Evolutionary conservation across 2,329 filamentous ascomycete genomes (phyloP).

Genomic region (Beauveria rudraprayagi): DNA sequence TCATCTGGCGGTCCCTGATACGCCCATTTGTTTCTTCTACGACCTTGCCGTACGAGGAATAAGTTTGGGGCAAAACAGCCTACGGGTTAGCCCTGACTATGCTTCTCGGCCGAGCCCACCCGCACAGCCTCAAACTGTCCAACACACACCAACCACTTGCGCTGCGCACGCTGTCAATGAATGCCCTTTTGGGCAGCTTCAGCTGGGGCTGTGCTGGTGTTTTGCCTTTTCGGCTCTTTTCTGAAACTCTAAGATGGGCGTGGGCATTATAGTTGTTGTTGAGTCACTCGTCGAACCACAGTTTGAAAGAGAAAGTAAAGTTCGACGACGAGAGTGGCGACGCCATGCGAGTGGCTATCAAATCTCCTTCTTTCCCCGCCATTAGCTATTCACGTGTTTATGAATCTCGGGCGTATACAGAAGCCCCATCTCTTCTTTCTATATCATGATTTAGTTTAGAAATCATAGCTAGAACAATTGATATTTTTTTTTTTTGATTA

Average conservation of each 20-base stretch:
- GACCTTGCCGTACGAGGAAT: neutral
- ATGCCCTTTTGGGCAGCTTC: neutral
- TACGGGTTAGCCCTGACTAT: neutral
- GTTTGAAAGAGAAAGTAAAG: neutral
- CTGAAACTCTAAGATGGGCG: neutral
- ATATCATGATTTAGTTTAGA: neutral
- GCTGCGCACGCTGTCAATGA: neutral
- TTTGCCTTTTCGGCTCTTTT: neutral
- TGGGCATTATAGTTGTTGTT: too few relatives aligned
- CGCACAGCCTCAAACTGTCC: constrained; percentile 2
- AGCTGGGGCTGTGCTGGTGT: neutral
- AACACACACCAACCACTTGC: neutral
- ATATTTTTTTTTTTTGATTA: too few relatives aligned
- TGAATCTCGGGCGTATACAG: neutral
- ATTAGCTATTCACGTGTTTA: neutral
- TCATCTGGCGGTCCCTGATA: too few relatives aligned
- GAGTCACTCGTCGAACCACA: too few relatives aligned
- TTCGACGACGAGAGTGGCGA: neutral
- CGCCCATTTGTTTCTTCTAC: too few relatives aligned
- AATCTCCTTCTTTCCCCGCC: too few relatives aligned
- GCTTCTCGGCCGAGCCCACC: constrained; percentile 8
- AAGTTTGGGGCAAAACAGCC: neutral
- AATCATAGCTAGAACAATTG: too few relatives aligned
- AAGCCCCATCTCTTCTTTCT: neutral
- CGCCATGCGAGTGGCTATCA: neutral